A percentile compares a stretch with the other conserved stretches of the same genome.
phyloP scores from a whole-genome alignment of 2,329 filamentous ascomycete species.

The Aspergillus unguis region DNA sequence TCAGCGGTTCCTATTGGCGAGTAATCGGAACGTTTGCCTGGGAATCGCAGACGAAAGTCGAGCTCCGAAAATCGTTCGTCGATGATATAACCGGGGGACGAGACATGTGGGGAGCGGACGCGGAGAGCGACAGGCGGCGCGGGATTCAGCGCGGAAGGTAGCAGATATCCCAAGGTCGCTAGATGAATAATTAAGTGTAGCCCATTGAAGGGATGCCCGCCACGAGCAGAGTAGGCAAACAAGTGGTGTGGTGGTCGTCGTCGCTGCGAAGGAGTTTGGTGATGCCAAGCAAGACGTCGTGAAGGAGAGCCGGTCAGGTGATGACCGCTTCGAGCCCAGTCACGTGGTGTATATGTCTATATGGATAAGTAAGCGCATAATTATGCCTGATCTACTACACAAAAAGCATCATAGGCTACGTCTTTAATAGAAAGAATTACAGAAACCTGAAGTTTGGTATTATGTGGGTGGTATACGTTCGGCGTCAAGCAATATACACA shows the following conservation, averaged over 20 bases:
- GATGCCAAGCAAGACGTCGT: constrained; percentile 39
- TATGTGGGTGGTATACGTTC: neutral
- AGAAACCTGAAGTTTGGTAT: neutral
- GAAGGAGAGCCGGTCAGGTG: constrained; percentile 28
- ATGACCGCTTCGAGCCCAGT: constrained; percentile 17
- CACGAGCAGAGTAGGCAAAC: constrained; percentile 19
- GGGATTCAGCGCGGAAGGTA: constrained; percentile 23
- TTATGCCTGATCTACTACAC: neutral
- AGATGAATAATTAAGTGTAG: constrained; percentile 19
- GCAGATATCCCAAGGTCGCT: constrained; percentile 20
- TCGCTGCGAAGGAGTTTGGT: constrained; percentile 34
- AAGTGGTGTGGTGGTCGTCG: constrained; percentile 20
- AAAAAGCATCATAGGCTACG: neutral
- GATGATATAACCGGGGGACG: constrained; percentile 42
- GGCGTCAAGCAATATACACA: constrained; percentile 13
- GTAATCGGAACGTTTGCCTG: constrained; percentile 25
- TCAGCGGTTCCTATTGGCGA: constrained; percentile 20
- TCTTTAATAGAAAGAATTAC: neutral
- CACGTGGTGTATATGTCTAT: constrained; percentile 7
- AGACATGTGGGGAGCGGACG: constrained; percentile 45
- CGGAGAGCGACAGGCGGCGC: constrained; percentile 23
- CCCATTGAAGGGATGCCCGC: constrained; percentile 27
- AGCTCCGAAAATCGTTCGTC: constrained; percentile 30
- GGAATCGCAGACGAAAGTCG: constrained; percentile 28
- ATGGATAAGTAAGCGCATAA: constrained; percentile 1